These are phyloP conservation scores for Fusarium guadeloupense DNA, from an alignment of 2,329 filamentous ascomycete species.

Conservation along the genomic window DNA sequence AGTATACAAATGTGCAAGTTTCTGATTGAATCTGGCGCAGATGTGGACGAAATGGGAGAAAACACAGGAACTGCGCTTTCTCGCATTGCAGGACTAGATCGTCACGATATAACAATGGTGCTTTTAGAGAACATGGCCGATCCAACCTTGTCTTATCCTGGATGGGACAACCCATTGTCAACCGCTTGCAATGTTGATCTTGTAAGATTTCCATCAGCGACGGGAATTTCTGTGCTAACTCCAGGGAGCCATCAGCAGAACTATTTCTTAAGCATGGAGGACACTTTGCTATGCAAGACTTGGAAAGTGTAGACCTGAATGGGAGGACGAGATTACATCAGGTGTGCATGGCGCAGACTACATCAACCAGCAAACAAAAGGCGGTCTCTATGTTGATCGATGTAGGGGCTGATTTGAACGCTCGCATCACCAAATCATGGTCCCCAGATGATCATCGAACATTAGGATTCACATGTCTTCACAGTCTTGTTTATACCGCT, in stretches of 20 bases:
- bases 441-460: constrained; percentile 14
- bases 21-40: constrained; percentile 21
- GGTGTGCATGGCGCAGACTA: constrained; percentile 5
- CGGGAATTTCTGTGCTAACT: neutral
- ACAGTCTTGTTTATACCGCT: constrained; percentile 7
- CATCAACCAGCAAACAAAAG: constrained; percentile 2
- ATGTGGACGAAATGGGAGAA: constrained; percentile 23
- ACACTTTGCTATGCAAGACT: neutral
- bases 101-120: constrained; percentile 9
- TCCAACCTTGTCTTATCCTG: constrained; percentile 1
- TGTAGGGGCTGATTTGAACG: neutral
- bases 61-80: constrained; percentile 11
- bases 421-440: neutral
- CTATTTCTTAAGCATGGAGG: constrained; percentile 4
- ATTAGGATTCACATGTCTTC: neutral
- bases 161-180: constrained; percentile 9
- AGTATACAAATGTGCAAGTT: constrained; percentile 20
- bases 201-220: neutral
- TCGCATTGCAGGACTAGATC: neutral
- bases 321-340: constrained; percentile 11
- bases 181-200: constrained; percentile 11
- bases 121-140: constrained; percentile 23
- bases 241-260: neutral
- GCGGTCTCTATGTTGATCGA: constrained; percentile 1
- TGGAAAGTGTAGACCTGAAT: constrained; percentile 12